Conservation (phyloP, 352 stramenopile genomes). For the Globisporangium emineosum region DNA sequence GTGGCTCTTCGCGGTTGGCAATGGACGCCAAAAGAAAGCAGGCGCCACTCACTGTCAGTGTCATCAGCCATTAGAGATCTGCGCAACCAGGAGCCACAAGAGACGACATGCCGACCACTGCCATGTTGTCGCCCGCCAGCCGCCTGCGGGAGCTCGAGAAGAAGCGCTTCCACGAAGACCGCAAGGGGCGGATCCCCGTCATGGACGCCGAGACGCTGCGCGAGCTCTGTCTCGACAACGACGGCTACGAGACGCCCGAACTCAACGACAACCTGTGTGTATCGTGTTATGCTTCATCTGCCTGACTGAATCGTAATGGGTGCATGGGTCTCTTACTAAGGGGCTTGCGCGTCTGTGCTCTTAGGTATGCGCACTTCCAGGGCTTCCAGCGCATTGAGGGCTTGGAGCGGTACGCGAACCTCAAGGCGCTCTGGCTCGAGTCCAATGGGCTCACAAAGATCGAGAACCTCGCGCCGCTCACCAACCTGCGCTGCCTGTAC, state of each 20-base stretch:
- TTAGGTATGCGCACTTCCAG: conserved; percentile 88
- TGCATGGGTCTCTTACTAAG: too few relatives aligned
- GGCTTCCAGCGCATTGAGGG: conserved; percentile 94
- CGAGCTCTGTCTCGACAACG: conserved; percentile 86
- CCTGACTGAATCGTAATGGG: too few relatives aligned
- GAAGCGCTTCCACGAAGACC: conserved; percentile 59
- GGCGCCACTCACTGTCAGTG: background rate
- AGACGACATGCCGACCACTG: conserved; percentile 34
- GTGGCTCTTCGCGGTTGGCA: too few relatives aligned
- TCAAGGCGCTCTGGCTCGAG: conserved; percentile 96
- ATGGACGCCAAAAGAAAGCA: background rate
- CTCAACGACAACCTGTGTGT: conserved; percentile 86
- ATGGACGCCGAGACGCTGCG: conserved; percentile 88
- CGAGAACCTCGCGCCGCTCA: conserved; percentile 70
- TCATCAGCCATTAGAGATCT: background rate
- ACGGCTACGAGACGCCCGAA: conserved; percentile 21
- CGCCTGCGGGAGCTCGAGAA: conserved; percentile 65
- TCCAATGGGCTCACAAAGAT: conserved; percentile 91
- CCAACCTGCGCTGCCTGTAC: conserved; percentile 90
- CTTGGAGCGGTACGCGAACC: conserved; percentile 90
- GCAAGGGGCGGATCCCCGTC: conserved; percentile 69
- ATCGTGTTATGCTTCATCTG: background rate
- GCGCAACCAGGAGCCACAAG: background rate
- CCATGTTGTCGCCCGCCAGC: conserved; percentile 46
- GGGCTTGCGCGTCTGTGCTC: too few relatives aligned